These are phyloP conservation scores for Cladosporium sp. DNA, from an alignment of 2,329 filamentous ascomycete species.

Conservation along the genomic window DNA sequence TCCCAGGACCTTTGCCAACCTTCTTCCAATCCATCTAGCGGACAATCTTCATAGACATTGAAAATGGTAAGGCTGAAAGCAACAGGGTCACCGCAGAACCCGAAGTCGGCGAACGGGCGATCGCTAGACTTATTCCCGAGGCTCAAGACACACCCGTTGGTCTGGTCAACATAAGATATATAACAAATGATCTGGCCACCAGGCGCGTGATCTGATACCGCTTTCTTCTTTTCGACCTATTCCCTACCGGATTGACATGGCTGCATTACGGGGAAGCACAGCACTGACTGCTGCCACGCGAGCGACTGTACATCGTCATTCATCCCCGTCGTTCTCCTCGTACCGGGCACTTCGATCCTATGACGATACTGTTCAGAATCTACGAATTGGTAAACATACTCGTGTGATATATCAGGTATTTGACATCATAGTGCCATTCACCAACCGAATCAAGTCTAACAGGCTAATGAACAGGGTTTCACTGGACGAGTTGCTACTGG, in stretches of 20 bases:
- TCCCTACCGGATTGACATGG: conserved; percentile 22
- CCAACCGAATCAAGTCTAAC: neutral
- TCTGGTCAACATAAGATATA: neutral
- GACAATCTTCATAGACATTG: neutral
- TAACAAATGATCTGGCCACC: neutral
- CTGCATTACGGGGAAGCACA: conserved; percentile 25
- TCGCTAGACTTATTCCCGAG: conserved; percentile 17
- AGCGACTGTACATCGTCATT: neutral
- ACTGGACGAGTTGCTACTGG: conserved; percentile 69
- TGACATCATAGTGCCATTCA: neutral
- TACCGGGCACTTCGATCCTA: conserved; percentile 44
- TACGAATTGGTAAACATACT: conserved; percentile 67
- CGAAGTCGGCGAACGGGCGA: conserved; percentile 14
- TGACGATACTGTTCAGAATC: conserved; percentile 63
- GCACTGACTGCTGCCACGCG: conserved; percentile 18
- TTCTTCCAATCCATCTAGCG: too few species aligned
- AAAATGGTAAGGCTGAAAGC: neutral
- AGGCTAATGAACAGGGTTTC: conserved; percentile 50
- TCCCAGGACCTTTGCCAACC: too few species aligned
- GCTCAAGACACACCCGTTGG: neutral
- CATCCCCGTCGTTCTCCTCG: conserved; percentile 31
- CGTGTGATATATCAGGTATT: conserved; percentile 62
- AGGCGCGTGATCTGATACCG: neutral
- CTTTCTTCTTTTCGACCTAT: neutral
- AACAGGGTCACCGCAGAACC: conserved; percentile 4